Evolutionary conservation across 2,329 filamentous ascomycete species (phyloP).

Genomic region (Chaetothyriales sp.): DNA sequence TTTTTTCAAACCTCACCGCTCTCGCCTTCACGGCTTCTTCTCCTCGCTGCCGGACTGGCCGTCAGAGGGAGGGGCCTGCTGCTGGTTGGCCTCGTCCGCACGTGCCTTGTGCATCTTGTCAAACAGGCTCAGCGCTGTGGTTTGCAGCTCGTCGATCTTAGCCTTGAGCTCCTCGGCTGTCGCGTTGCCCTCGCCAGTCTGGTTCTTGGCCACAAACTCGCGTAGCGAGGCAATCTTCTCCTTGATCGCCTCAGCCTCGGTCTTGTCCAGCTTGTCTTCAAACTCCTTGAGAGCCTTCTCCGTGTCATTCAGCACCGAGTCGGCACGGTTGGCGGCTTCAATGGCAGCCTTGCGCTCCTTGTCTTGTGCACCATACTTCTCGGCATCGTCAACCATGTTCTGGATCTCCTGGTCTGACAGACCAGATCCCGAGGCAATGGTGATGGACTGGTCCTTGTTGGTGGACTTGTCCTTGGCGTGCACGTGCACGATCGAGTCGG

Average conservation of each 20-base stretch:
- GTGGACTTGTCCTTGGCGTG: conserved; percentile 98
- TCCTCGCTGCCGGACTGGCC: conserved; percentile 18
- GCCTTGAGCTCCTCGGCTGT: conserved; percentile 91
- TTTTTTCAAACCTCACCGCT: conserved; percentile 3
- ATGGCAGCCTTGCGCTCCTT: conserved; percentile 95
- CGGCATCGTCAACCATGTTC: conserved; percentile 93
- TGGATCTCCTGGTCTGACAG: conserved; percentile 89
- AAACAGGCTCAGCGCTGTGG: conserved; percentile 87
- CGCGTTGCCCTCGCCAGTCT: conserved; percentile 72
- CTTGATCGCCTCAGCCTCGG: conserved; percentile 78
- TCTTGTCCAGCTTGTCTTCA: conserved; percentile 90
- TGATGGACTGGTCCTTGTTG: conserved; percentile 99
- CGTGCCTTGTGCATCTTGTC: conserved; percentile 99
- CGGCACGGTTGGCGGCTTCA: conserved; percentile 91
- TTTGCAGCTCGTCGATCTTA: conserved; percentile 97
- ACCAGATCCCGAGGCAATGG: conserved; percentile 93
- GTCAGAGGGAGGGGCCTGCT: conserved; percentile 34
- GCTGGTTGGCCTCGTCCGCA: conserved; percentile 44
- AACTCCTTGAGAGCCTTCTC: conserved; percentile 97
- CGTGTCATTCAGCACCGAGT: conserved; percentile 91
- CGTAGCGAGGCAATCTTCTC: conserved; percentile 82
- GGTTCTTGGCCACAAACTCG: conserved; percentile 85
- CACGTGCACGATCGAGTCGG: conserved; percentile 94
- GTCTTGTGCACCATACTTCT: conserved; percentile 87
- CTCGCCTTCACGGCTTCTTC: conserved; percentile 32